Evolutionary conservation across 805 yeast species (phyloP), one percentile per base, ranked within the genome.

Genomic region (Scheffersomyces amazonensis): DNA sequence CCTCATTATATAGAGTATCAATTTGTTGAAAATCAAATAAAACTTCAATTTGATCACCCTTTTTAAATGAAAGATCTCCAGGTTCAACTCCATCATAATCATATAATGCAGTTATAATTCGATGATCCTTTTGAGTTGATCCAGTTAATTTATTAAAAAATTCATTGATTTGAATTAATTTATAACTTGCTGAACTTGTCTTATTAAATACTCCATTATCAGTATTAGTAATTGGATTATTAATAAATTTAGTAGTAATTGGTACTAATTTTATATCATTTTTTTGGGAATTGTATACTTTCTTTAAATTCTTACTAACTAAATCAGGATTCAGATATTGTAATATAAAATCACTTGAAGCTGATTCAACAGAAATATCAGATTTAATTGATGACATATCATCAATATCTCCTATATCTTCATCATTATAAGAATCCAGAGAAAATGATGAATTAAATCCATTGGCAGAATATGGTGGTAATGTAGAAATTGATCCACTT

Each of bases 11-110:
- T 12, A 54, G 45, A 8, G 56, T 44, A 36, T 48, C 44, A 13
- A 48, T 47, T 24, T 39, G 32, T 38, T 64, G 63, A 35, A 66
- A 57, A 31, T 62, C 63, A 33, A 58, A 55, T 9, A 66, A 24
- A 15, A 66, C 50, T 43, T 60, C 66, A 16, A 68, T 47, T 11
- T 39, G 30, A 29, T 67, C 70, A 21, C 68, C 70, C 25, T 49
- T 40, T 5, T 52, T 42, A 36, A 68, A 62, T 3, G 69, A 52
- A 31, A 68, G 53, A 35, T 68, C 73, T 2, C 72, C 74, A 1
- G 67, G 56, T 35, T 58, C 52, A 13, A 34, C 46, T 1, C 71
- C 72, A 6, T 39, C 41, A 38, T 64, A 68, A 39, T 49, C 56
- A 38, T 46, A 38, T 32, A 47, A 49, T 10, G 58, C 57, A 5